Percentiles rank a stretch among this genome's conserved stretches.
These are phyloP conservation scores for Primulina huaijiensis DNA, from an alignment of 257 asterid genomes.

Conservation along the genomic window DNA sequence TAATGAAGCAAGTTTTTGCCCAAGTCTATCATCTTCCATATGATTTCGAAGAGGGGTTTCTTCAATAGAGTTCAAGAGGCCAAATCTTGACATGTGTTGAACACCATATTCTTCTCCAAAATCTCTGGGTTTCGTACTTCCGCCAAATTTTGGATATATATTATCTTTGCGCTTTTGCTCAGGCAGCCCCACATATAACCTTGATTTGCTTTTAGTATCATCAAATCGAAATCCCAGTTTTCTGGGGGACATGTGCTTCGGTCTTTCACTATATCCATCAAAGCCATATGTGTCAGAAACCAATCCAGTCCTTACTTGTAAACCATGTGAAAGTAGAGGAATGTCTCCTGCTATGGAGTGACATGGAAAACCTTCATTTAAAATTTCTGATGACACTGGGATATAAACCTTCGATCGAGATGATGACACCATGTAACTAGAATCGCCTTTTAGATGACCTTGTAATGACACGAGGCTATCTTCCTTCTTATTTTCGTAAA, in stretches of 20 bases:
- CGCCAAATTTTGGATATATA: slow-evolving; percentile 33
- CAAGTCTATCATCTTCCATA: slow-evolving; percentile 31
- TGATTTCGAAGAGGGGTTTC: slow-evolving; percentile 33
- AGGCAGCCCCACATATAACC: slow-evolving; percentile 34
- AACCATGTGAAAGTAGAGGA: slow-evolving; percentile 30
- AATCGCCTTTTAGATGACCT: slow-evolving; percentile 31
- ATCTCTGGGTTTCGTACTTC: slow-evolving; percentile 29
- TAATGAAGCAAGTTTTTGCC: slow-evolving; percentile 33
- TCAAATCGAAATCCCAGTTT: slow-evolving; percentile 33
- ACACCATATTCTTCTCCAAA: slow-evolving; percentile 40
- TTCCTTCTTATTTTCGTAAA: slow-evolving; percentile 27
- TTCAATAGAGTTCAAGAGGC: slow-evolving; percentile 30
- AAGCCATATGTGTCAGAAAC: slow-evolving; percentile 31
- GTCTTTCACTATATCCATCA: slow-evolving; percentile 35
- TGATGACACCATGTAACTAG: slow-evolving; percentile 32
- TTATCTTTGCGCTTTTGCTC: slow-evolving; percentile 35
- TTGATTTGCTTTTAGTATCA: slow-evolving; percentile 37
- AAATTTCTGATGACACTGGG: slow-evolving; percentile 19
- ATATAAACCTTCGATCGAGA: slow-evolving; percentile 36
- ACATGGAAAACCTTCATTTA: slow-evolving; percentile 29
- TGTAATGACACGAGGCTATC: slow-evolving; percentile 29
- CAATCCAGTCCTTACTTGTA: slow-evolving; percentile 28
- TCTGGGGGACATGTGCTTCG: slow-evolving; percentile 31
- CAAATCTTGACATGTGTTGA: slow-evolving; percentile 34
- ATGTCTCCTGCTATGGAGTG: slow-evolving; percentile 28